These are phyloP conservation scores for Backusella sp. DNA, from an alignment of 192 early-diverging fungal species.

Conservation along the genomic window DNA sequence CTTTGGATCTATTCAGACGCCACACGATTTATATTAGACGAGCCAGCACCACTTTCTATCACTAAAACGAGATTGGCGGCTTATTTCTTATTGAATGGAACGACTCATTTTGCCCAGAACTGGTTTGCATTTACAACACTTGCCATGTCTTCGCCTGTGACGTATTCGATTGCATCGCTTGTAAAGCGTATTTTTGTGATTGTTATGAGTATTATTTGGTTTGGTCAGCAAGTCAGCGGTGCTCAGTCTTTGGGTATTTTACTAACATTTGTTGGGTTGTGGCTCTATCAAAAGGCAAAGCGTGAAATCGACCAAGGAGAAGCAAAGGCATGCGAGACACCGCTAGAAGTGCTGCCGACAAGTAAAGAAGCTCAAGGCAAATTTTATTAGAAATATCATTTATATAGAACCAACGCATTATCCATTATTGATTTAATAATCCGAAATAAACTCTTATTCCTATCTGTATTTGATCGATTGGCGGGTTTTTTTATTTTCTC, in stretches of 20 bases:
- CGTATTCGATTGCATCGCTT: constrained; percentile 83
- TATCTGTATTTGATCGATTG: not conserved
- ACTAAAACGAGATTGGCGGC: constrained; percentile 26
- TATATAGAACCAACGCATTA: not conserved
- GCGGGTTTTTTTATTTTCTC: not conserved
- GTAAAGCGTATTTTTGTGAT: constrained; percentile 93
- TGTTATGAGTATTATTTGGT: constrained; percentile 78
- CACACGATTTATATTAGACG: not conserved
- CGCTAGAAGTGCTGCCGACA: constrained; percentile 17
- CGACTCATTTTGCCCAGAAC: constrained; percentile 79
- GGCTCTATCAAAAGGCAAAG: constrained; percentile 84
- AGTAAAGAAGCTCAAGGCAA: not conserved
- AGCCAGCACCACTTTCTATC: not conserved
- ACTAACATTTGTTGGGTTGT: constrained; percentile 82
- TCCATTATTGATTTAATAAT: not conserved
- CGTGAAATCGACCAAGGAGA: constrained; percentile 53
- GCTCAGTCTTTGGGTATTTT: constrained; percentile 74
- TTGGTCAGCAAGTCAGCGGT: constrained; percentile 67
- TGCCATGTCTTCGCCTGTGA: constrained; percentile 76
- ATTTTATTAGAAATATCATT: not conserved
- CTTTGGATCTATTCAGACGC: constrained; percentile 80
- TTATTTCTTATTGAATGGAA: constrained; percentile 74
- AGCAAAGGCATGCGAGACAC: constrained; percentile 32
- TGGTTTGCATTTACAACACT: constrained; percentile 80
- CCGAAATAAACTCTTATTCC: too few species aligned